Evolutionary conservation across 768 basidiomycete genomes (phyloP).

Genomic region (Gloeophyllum trabeum): DNA sequence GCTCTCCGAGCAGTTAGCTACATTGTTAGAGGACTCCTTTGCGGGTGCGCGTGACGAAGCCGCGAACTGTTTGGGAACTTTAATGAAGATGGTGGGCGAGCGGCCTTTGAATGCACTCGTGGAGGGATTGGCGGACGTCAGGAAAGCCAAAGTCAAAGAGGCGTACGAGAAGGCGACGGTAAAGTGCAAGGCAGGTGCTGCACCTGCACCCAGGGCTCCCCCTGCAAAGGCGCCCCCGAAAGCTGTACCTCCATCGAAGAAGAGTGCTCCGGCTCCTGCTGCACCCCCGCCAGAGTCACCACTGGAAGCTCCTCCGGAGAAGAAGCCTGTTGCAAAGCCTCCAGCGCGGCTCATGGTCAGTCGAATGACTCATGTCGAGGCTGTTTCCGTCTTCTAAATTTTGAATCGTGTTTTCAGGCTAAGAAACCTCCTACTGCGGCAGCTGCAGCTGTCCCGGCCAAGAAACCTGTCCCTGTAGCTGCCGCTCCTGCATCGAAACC

Average conservation of each 20-base stretch:
- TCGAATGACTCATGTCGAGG: no score
- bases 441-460: constrained; percentile 22
- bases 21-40: constrained; percentile 76
- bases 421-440: constrained; percentile 42
- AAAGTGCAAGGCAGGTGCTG: constrained; percentile 65
- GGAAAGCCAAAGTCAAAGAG: constrained; percentile 90
- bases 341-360: constrained; percentile 35
- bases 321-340: constrained; percentile 40
- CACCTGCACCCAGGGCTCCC: constrained; percentile 20
- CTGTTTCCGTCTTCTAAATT: no score
- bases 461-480: constrained; percentile 32
- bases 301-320: constrained; percentile 9
- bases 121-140: constrained; percentile 76
- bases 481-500: constrained; percentile 26
- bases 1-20: constrained; percentile 63
- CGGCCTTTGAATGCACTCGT: constrained; percentile 78
- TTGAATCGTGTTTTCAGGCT: constrained; percentile 20
- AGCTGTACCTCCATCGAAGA: constrained; percentile 21
- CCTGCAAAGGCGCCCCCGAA: constrained; percentile 17
- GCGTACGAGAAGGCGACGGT: constrained; percentile 88
- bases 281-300: constrained; percentile 11
- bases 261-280: constrained; percentile 13
- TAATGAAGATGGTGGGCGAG: constrained; percentile 98
- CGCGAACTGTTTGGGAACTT: constrained; percentile 75
- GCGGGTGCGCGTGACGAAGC: constrained; percentile 87